These are phyloP conservation scores for Lachancea mirantina DNA, from an alignment of 805 yeast species.

Conservation along the genomic window DNA sequence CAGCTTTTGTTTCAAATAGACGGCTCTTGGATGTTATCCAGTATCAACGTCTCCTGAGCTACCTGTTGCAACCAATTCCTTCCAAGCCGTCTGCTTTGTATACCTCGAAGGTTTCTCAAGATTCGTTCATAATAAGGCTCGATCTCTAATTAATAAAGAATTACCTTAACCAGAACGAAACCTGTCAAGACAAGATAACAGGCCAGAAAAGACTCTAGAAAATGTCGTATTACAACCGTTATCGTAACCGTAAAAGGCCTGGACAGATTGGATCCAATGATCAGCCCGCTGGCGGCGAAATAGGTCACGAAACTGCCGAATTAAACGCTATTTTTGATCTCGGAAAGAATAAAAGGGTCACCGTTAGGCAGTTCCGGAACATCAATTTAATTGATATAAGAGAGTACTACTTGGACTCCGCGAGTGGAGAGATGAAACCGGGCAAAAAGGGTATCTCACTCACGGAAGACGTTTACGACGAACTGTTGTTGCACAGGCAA, in stretches of 20 bases:
- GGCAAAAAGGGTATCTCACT: constrained; percentile 58
- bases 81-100: too few species aligned
- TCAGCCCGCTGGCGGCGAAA: constrained; percentile 11
- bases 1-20: too few species aligned
- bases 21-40: too few species aligned
- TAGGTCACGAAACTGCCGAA: constrained; percentile 2
- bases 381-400: constrained; percentile 70
- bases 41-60: too few species aligned
- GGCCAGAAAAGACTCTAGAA: too few species aligned
- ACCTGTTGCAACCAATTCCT: too few species aligned
- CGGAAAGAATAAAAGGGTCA: constrained; percentile 59
- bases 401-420: constrained; percentile 63
- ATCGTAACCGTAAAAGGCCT: constrained; percentile 4
- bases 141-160: too few species aligned
- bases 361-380: constrained; percentile 66
- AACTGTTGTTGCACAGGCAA: constrained; percentile 28
- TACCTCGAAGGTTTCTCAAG: too few species aligned
- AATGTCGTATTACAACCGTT: constrained; percentile 15
- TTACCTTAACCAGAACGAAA: too few species aligned
- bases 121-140: too few species aligned
- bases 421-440: constrained; percentile 58
- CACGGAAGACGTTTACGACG: constrained; percentile 33
- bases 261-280: constrained; percentile 7
- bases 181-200: too few species aligned
- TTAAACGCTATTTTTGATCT: constrained; percentile 31